These are phyloP conservation scores for Pachysolen tannophilus DNA, from an alignment of 805 yeast species.

Conservation along the genomic window DNA sequence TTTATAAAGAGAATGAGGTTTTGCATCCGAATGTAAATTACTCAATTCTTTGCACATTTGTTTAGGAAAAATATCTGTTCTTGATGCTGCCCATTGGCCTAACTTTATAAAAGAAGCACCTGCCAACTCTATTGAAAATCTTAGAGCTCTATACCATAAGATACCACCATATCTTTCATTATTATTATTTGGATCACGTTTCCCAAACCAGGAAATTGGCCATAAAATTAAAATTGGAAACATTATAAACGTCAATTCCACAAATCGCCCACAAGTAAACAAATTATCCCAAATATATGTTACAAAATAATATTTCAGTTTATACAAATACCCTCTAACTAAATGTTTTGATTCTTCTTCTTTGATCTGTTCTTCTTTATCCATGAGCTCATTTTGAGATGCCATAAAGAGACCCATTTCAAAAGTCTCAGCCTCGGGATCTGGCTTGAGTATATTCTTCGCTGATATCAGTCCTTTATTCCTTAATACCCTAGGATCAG, in stretches of 20 bases:
- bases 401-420: slow-evolving; percentile 58
- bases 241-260: slow-evolving; percentile 59
- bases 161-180: slow-evolving; percentile 53
- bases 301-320: slow-evolving; percentile 32
- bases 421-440: slow-evolving; percentile 49
- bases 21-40: slow-evolving; percentile 74
- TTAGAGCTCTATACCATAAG: slow-evolving; percentile 62
- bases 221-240: slow-evolving; percentile 56
- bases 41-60: slow-evolving; percentile 74
- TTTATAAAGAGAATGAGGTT: slow-evolving; percentile 54
- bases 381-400: slow-evolving; percentile 47
- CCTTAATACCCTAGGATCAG: slow-evolving; percentile 9
- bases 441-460: slow-evolving; percentile 34
- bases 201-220: slow-evolving; percentile 59
- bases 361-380: slow-evolving; percentile 28
- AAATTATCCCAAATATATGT: slow-evolving; percentile 66
- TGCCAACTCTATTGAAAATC: slow-evolving; percentile 67
- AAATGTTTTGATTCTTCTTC: slow-evolving; percentile 13
- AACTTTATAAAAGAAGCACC: slow-evolving; percentile 90
- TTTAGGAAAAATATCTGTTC: slow-evolving; percentile 85
- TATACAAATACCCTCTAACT: slow-evolving; percentile 9
- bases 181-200: slow-evolving; percentile 19
- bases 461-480: slow-evolving; percentile 13
- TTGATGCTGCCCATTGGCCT: slow-evolving; percentile 99
- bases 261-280: slow-evolving; percentile 57